Conservation (phyloP, 768 basidiomycete species). For the Lactarius trivialis region DNA sequence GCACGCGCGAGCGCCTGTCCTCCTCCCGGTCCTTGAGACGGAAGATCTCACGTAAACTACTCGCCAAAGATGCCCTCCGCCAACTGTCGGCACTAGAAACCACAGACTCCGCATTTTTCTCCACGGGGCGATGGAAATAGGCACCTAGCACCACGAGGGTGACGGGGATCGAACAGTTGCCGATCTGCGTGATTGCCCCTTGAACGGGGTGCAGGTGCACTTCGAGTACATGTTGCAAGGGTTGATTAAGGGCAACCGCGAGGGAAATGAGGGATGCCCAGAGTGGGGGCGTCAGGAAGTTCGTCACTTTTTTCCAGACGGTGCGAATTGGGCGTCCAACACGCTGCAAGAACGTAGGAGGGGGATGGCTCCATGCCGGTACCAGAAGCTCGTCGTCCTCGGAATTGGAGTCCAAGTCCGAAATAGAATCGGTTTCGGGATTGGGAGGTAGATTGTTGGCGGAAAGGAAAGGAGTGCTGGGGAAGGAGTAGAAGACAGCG, state of each 20-base stretch:
- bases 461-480: slow-evolving; percentile 41
- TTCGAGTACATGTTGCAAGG: slow-evolving; percentile 67
- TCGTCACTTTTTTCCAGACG: slow-evolving; percentile 41
- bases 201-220: slow-evolving; percentile 58
- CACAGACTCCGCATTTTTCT: not conserved
- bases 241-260: slow-evolving; percentile 67
- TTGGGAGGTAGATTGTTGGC: slow-evolving; percentile 3
- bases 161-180: slow-evolving; percentile 78
- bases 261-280: slow-evolving; percentile 73
- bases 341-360: slow-evolving; percentile 28
- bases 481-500: slow-evolving; percentile 57
- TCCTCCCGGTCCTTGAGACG: slow-evolving; percentile 26
- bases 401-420: slow-evolving; percentile 23
- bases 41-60: slow-evolving; percentile 41
- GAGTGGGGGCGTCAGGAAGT: slow-evolving; percentile 86
- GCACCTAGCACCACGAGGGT: slow-evolving; percentile 90
- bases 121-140: slow-evolving; percentile 63
- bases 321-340: slow-evolving; percentile 26
- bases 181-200: slow-evolving; percentile 58
- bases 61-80: slow-evolving; percentile 32
- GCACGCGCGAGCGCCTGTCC: slow-evolving; percentile 10
- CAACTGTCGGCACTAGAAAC: slow-evolving; percentile 17
- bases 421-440: slow-evolving; percentile 14
- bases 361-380: slow-evolving; percentile 23
- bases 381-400: slow-evolving; percentile 25